These are phyloP conservation scores for Aegilops longissima DNA, from an alignment of 176 grass and related monocot species.

Conservation along the genomic window DNA sequence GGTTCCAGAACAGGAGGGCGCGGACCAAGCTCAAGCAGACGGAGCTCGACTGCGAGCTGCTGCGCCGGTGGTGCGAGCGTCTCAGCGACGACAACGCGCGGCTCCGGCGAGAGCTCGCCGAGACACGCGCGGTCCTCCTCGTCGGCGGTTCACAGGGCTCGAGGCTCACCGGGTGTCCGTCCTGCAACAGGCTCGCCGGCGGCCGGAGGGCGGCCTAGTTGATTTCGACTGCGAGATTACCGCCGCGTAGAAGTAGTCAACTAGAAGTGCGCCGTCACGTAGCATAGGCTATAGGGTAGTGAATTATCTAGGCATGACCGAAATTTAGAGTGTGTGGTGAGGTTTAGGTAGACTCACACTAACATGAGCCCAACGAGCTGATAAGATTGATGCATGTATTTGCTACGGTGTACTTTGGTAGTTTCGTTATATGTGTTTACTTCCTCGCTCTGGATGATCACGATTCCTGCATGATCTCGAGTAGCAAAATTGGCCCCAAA, in stretches of 20 bases:
- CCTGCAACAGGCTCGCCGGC: not conserved
- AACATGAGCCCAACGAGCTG: too few relatives aligned
- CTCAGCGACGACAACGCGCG: slow-evolving; percentile 51
- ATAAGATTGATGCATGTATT: too few relatives aligned
- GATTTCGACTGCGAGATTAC: not conserved
- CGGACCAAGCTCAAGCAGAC: slow-evolving; percentile 68
- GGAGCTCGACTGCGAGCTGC: slow-evolving; percentile 56
- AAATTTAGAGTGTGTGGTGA: too few relatives aligned
- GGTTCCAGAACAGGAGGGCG: slow-evolving; percentile 57
- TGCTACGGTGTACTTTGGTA: too few relatives aligned
- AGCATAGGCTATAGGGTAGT: not conserved
- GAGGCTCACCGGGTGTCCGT: not conserved
- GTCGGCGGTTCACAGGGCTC: not conserved
- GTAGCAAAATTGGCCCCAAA: too few relatives aligned
- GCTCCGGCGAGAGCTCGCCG: slow-evolving; percentile 35
- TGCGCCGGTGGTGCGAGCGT: slow-evolving; percentile 48
- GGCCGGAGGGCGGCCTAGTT: not conserved
- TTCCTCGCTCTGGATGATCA: too few relatives aligned
- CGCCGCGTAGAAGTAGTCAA: not conserved
- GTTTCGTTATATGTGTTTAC: too few relatives aligned
- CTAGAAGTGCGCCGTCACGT: not conserved
- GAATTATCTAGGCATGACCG: too few relatives aligned
- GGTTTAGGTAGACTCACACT: too few relatives aligned
- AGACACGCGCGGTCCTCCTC: slow-evolving; percentile 3
- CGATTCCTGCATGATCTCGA: too few relatives aligned